Conservation (phyloP, 805 yeast species). For the Metahyphopichia silvanorum region DNA sequence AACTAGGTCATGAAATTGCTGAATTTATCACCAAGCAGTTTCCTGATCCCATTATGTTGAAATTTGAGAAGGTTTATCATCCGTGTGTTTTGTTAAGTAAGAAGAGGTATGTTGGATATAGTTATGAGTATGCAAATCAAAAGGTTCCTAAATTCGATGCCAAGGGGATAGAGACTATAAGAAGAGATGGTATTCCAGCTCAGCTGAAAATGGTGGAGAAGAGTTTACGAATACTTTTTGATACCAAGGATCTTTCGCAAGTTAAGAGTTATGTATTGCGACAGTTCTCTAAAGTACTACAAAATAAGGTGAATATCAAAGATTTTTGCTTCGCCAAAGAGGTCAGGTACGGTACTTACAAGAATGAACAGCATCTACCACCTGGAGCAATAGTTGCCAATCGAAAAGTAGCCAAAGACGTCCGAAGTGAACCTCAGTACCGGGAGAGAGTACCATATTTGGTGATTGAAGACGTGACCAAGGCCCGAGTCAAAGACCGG, state of each 20-base stretch:
- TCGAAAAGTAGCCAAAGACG: constrained; percentile 59
- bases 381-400: constrained; percentile 89
- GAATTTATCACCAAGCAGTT: constrained; percentile 55
- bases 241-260: constrained; percentile 62
- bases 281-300: constrained; percentile 65
- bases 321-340: constrained; percentile 93
- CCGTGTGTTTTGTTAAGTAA: constrained; percentile 79
- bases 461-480: constrained; percentile 56
- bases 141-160: constrained; percentile 77
- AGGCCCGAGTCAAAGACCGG: constrained; percentile 67
- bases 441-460: constrained; percentile 86
- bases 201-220: constrained; percentile 80
- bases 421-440: constrained; percentile 79
- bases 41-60: constrained; percentile 78
- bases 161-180: constrained; percentile 91
- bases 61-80: constrained; percentile 90
- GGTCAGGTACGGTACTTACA: constrained; percentile 81
- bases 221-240: constrained; percentile 65
- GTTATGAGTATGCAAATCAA: constrained; percentile 61
- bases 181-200: constrained; percentile 94
- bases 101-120: constrained; percentile 87
- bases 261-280: constrained; percentile 63
- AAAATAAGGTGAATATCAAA: constrained; percentile 62
- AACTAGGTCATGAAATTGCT: constrained; percentile 70
- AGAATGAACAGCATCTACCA: constrained; percentile 68